Evolutionary conservation across 257 asterid species (phyloP).

Genomic region (Verbena officinalis): DNA sequence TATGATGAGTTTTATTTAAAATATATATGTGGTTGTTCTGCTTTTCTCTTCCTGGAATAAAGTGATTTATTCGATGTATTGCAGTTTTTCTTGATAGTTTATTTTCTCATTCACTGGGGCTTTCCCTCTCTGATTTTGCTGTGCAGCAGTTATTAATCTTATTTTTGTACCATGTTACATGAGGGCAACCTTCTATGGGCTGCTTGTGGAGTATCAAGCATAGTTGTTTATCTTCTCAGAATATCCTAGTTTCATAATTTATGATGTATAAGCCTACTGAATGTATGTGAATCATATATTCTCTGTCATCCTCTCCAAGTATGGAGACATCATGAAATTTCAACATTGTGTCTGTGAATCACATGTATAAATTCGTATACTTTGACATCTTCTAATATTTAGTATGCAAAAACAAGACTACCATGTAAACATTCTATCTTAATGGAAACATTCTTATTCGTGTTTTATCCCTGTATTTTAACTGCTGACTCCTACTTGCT

Average conservation of each 20-base stretch:
- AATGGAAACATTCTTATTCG: neutral
- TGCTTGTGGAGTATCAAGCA: neutral
- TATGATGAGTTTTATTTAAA: neutral
- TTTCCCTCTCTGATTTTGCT: neutral
- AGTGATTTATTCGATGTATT: neutral
- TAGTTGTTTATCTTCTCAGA: neutral
- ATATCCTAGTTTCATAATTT: neutral
- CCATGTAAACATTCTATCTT: constrained; percentile 1
- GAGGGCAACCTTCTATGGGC: neutral
- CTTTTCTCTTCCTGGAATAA: neutral
- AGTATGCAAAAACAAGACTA: neutral
- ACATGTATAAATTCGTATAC: neutral
- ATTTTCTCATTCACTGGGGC: neutral
- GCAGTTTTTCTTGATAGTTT: neutral
- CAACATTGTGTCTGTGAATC: neutral
- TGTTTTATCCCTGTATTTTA: constrained; percentile 1
- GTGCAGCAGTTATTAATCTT: neutral
- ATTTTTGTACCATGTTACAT: neutral
- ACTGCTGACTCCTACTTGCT: constrained; percentile 15
- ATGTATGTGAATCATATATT: neutral
- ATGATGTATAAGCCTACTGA: neutral
- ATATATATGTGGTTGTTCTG: neutral
- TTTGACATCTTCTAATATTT: neutral
- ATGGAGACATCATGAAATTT: constrained; percentile 5
- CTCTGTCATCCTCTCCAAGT: neutral